Evolutionary conservation across 106 monocot genomes (phyloP), one percentile per base, ranked within the genome.

Genomic region (Allium fistulosum): DNA sequence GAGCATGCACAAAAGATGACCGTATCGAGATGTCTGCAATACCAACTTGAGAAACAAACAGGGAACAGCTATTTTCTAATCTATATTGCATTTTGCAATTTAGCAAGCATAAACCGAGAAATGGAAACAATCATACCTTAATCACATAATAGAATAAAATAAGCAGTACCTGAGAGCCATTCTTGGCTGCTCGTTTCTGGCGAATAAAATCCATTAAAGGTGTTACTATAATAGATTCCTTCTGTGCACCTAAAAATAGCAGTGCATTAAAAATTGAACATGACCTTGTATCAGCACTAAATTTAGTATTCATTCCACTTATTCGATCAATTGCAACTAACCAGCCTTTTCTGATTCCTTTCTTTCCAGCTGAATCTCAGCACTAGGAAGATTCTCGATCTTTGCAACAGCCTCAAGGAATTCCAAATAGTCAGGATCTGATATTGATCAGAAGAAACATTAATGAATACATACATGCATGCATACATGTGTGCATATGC

Each of bases 131-230:
- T 37, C 37, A 37, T 37, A 5, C 5, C 37, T 37, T 37, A 37
- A 37, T 37, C 37, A 37, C 37, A 37, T 37, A 55, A 55, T 55
- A 55, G 1, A 12, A 6, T 5, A 55, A 22, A 3, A 63, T 46
- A 46, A 13, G 49, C 17, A 15, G 13, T 84, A 89, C 94, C 82
- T 80, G 82, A 79, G 86, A 69, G 4, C 70, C 74, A 79, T 46
- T 85, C 63, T 87, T 94, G 13, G 90, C 81, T 61, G 94, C 94
- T 79, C 94, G 75, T 77, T 81, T 90, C 72, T 81, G 87, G 14
- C 94, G 77, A 75, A 94, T 79, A 83, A 81, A 94, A 74, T 82
- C 86, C 94, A 94, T 94, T 51, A 94, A 68, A 64, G 94, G 94
- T 59, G 94, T 94, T 45, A 91, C 75, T 53, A 94, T 76, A 7